A percentile compares a stretch with the other conserved stretches of the same genome.
phyloP scores from a whole-genome alignment of 2,329 filamentous ascomycete genomes.

The Plectosphaerella cucumerina region DNA sequence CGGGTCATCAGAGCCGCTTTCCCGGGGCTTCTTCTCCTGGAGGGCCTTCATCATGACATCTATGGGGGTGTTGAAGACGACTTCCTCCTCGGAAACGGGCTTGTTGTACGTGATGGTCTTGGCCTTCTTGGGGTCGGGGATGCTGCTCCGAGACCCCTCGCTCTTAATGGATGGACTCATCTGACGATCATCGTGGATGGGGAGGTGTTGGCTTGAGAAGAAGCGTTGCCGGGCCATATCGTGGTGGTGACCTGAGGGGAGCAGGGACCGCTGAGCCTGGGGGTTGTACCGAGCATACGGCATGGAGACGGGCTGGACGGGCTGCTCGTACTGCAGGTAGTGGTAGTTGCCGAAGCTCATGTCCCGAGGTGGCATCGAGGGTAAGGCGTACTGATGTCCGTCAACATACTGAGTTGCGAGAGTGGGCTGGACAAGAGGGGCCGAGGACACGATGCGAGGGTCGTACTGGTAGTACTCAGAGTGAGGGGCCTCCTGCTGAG shows the following conservation, averaged over 20 bases:
- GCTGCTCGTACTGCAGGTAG: slow-evolving; percentile 37
- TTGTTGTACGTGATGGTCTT: slow-evolving; percentile 42
- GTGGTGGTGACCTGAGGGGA: background rate
- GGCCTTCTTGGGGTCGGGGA: slow-evolving; percentile 18
- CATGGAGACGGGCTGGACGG: slow-evolving; percentile 9
- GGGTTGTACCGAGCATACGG: slow-evolving; percentile 11
- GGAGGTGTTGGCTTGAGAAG: too few relatives aligned
- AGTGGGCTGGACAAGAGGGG: slow-evolving; percentile 36
- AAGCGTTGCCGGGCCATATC: background rate
- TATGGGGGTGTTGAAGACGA: slow-evolving; percentile 72
- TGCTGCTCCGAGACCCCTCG: slow-evolving; percentile 9
- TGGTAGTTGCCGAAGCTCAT: slow-evolving; percentile 42
- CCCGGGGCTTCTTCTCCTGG: slow-evolving; percentile 57
- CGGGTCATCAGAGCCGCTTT: slow-evolving; percentile 6
- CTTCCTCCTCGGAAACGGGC: slow-evolving; percentile 41
- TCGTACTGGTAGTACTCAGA: slow-evolving; percentile 48
- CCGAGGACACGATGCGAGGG: slow-evolving; percentile 30
- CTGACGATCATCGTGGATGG: slow-evolving; percentile 3
- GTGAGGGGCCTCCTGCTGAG: slow-evolving; percentile 37
- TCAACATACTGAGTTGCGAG: slow-evolving; percentile 45
- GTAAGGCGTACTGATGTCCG: slow-evolving; percentile 36
- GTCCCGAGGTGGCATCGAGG: slow-evolving; percentile 36
- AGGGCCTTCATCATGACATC: slow-evolving; percentile 88
- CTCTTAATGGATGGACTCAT: slow-evolving; percentile 9
- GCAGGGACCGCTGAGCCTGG: background rate